Conservation (phyloP, 768 basidiomycete species). For the Amanita molliuscula region DNA sequence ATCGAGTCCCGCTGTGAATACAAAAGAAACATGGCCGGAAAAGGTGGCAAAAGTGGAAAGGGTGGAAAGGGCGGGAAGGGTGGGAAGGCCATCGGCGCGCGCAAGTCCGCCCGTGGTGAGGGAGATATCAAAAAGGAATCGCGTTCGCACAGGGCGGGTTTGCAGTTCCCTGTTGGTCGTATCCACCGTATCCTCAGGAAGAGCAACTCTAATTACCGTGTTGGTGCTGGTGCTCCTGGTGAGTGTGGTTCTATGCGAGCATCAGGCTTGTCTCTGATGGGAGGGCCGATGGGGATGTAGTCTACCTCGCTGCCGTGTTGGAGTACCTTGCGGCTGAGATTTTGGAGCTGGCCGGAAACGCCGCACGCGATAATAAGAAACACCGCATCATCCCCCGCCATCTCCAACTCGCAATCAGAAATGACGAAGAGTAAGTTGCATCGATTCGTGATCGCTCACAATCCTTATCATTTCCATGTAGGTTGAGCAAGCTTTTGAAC, state of each 20-base stretch:
- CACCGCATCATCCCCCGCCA: constrained; percentile 78
- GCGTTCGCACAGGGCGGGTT: constrained; percentile 50
- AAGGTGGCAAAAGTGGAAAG: constrained; percentile 23
- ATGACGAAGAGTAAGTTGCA: constrained; percentile 61
- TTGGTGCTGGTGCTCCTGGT: constrained; percentile 70
- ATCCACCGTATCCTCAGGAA: constrained; percentile 67
- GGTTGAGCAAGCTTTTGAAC: constrained; percentile 74
- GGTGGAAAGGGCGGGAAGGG: constrained; percentile 31
- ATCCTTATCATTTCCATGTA: constrained; percentile 11
- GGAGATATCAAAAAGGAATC: constrained; percentile 36
- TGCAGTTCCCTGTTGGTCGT: constrained; percentile 75
- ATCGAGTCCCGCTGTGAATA: neutral
- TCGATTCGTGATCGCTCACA: neutral
- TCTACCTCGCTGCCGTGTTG: constrained; percentile 73
- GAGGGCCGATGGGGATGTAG: constrained; percentile 19
- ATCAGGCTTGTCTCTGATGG: neutral
- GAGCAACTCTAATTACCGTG: constrained; percentile 66
- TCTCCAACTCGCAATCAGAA: constrained; percentile 74
- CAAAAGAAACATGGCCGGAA: constrained; percentile 17
- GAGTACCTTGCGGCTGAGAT: constrained; percentile 80
- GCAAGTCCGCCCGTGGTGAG: constrained; percentile 30
- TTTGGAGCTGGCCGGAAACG: constrained; percentile 72
- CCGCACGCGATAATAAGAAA: constrained; percentile 63
- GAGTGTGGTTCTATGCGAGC: constrained; percentile 1
- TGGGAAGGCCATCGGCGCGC: constrained; percentile 32